Evolutionary conservation across 768 basidiomycete species (phyloP), one percentile per base, ranked within the genome.

Genomic region (Gautieria morchelliformis): DNA sequence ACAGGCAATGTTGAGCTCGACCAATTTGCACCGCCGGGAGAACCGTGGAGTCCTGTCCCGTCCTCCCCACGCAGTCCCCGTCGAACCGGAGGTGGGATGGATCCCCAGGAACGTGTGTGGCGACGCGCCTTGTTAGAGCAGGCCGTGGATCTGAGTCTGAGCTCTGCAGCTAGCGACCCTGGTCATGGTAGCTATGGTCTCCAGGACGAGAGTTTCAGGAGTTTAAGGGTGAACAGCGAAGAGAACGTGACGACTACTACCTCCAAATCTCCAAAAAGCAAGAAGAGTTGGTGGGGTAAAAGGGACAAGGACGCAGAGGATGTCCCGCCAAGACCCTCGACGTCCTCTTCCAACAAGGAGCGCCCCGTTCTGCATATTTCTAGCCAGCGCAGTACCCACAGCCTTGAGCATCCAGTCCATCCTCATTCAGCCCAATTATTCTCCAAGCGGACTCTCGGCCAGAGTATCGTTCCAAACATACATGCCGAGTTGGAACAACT

Each of bases 111-210:
- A 41, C 81, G 84, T 51, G 74, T 78, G 24, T 93, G 90, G 91
- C 75, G 89, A 59, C 87, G 80, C 67, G 83, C 83, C 0, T 68
- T 93, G 22, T 73, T 93, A 54, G 81, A 81, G 20, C 80, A 89
- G 68, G 90, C 88, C 37, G 88, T 93, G 19, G 82, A 84, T 53
- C 84, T 66, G 33, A 66, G 66, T 48, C 51, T 63, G 39, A 60
- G 60, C 22, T 40, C 54, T 45, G 33, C 46, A 14, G 42, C 46
- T 15, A 57, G 30, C 35, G 48, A 48, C 39, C 30, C 42, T 30
- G 41, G 35, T 10, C 41, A 24, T 53, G 46, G 11, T 14, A 45
- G 33, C 20, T 40, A 19, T 33, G 27, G 42, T 15, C n/a, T 44
- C 27, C 39, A 22, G n/a, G 58, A 42, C 24, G 47, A 33, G 32